Base-by-base conservation (phyloP, 805 yeast species). In the Sporopachydermia lactativora region DNA sequence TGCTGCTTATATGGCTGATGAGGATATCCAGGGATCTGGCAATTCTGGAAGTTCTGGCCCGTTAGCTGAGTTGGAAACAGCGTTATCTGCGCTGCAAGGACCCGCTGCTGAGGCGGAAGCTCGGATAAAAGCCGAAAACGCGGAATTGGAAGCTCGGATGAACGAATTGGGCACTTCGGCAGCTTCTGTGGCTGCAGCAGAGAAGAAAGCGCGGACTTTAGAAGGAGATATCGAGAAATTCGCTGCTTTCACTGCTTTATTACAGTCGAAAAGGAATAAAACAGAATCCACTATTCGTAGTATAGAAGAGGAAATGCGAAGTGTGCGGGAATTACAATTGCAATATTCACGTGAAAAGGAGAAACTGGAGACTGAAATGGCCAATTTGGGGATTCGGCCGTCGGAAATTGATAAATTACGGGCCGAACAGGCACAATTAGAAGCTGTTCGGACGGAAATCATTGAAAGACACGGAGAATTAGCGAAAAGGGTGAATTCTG, bases 141-240 rank as follows among this genome's bases (percentile, higher is more conserved):
- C 52, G 3, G 53, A 49, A 3, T 53, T 77, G 16, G 57, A 58
- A 15, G 49, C 49, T 1, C 60, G 66, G 39, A 66, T 66, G 40
- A 59, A 66, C 18, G 61, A 60, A 17, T 49, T 75, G 1, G 54
- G 64, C 34, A 58, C 59, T 3, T 71, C 73, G 45, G 61, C 68
- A 39, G 66, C 68, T 17, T 59, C 64, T 15, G 60, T 77, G 28
- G 69, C 68, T 38, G 60, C 68, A 16, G 71, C 78, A 17, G 68
- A 69, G 42, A 72, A 70, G 51, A 76, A 78, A 52, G 58, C 74
- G 3, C 65, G 64, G 45, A 81, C 84, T 1, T 61, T 85, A 42
- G 81, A 78, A 47, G 72, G 73, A 45, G 95, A 85, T 55, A 64
- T 80, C 36, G 61, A 63, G 36, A 80, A 81, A 55, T 81, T 83